Percentiles rank a stretch among this genome's conserved stretches.
These are phyloP conservation scores for Wickerhamomyces xylosicus DNA, from an alignment of 805 yeast species.

Conservation along the genomic window DNA sequence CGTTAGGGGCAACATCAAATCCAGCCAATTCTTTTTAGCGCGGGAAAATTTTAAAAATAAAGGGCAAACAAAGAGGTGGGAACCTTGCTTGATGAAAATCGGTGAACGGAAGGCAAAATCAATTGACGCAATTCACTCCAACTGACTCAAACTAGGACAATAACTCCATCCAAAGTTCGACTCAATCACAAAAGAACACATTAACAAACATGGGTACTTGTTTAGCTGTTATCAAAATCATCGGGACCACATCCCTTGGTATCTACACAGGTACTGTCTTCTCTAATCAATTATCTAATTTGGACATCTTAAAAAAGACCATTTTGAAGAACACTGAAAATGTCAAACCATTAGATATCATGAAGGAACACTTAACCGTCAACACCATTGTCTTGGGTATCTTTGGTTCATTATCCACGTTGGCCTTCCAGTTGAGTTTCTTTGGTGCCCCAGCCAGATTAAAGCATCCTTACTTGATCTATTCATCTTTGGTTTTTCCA, in stretches of 20 bases:
- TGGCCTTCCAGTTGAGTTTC: slow-evolving; percentile 46
- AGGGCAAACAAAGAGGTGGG: too few relatives aligned
- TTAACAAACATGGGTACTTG: slow-evolving; percentile 40
- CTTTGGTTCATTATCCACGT: slow-evolving; percentile 39
- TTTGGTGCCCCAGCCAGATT: slow-evolving; percentile 41
- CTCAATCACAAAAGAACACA: too few relatives aligned
- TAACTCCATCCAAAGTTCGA: too few relatives aligned
- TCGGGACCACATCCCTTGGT: slow-evolving; percentile 65
- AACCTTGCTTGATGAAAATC: too few relatives aligned
- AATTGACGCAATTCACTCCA: too few relatives aligned
- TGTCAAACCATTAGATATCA: slow-evolving; percentile 9
- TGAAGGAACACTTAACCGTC: slow-evolving; percentile 11
- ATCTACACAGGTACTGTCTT: slow-evolving; percentile 42
- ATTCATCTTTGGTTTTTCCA: slow-evolving; percentile 23
- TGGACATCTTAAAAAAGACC: slow-evolving; percentile 19
- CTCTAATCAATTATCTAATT: slow-evolving; percentile 18
- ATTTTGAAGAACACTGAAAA: slow-evolving; percentile 19
- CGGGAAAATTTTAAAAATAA: too few relatives aligned
- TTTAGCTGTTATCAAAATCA: slow-evolving; percentile 44
- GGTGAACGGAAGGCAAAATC: too few relatives aligned
- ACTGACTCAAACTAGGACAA: too few relatives aligned
- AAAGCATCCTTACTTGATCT: slow-evolving; percentile 67
- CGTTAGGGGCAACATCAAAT: too few relatives aligned
- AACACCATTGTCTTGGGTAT: slow-evolving; percentile 19
- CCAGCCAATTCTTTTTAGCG: too few relatives aligned